Base-by-base conservation (phyloP, 2,329 filamentous ascomycete genomes). In the Lasiodiplodia sp. region DNA sequence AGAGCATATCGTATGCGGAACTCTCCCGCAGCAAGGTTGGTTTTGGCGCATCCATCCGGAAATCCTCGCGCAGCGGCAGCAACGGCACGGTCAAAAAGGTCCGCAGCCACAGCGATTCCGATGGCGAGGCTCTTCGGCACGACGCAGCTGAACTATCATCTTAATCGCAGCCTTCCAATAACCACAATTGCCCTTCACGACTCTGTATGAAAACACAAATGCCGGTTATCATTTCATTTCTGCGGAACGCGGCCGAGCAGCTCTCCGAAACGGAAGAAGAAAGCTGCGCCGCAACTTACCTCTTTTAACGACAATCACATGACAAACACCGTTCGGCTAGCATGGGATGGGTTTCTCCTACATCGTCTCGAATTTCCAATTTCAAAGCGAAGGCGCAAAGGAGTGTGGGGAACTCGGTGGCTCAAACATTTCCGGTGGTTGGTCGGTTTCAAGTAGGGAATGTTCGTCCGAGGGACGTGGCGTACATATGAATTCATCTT, bases 61-160 rank as follows among this genome's bases (percentile, higher is more conserved):
- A 72, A 58, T 79, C 81, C 47, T 79, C 77, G 12, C 78, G 83
- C 44, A 85, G 83, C 71, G 83, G 83, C 28, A 85, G 83, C 73
- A 83, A 82, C 71, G 82, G 83, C 38, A 85, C 83, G 8, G 82
- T 85, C 72, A 84, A 85, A 74, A 84, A 84, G 72, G 76, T 84
- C 16, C 76, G 77, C 37, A 66, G 62, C 44, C 53, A 64, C 25
- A 68, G 67, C 51, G 67, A 60, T n/a, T 68, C 67, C n/a, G 67
- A 68, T 14, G 57, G 56, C 4, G 66, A 68, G 34, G 49, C 57
- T 31, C 56, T 68, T 11, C 34, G 37, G 44, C 66, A 66, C 51
- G 63, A 66, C 40, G 38, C 25, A 64, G 47, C n/a, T 38, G 44
- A 64, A 18, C 37, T 63, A 8, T 64, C 44, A n/a, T 64, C 60